Evolutionary conservation across 139 green algal genomes (phyloP), one percentile per base, ranked within the genome.

Genomic region (Picochlorum sp.): DNA sequence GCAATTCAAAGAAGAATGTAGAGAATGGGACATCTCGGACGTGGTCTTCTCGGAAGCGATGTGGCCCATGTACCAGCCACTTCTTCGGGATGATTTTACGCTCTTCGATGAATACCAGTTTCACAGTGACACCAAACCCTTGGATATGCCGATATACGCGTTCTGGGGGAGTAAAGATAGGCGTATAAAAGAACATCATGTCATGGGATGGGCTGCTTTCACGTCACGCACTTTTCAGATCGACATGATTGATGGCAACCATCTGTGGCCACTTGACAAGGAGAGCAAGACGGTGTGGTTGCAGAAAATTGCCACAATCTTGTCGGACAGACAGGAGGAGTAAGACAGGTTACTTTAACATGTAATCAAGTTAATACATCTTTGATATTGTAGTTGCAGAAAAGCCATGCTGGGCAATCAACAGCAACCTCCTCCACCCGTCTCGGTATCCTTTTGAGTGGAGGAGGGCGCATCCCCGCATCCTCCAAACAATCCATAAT

Each of bases 101-200:
- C 38, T 95, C 1, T 95, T 95, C 70, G 88, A 93, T 62, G 70
- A 84, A 66, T 94, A 90, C 41, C 14, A 67, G 18, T 87, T 73
- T 54, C 34, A 26, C 6, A 56, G 56, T 59, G 68, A 54, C 1
- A 58, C 60, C 5, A 1, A 69, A 4, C 49, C 59, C 9, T 80
- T 92, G 49, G 32, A 60, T 24, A 78, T 85, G 18, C 77, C 82
- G 0, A 49, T 92, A 2, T 74, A 62, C 1, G 45, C 69, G 1
- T 94, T 85, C 44, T 85, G 68, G 56, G 85, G 81, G 11, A 75
- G 15, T 20, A 16, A 41, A 2, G 85, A 92, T 66, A 56, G 65
- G 0, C 64, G 76, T 4, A 75, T 92, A 56, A 80, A 56, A 3
- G 3, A 68, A 46, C 14, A 16, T 0, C 84, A 89, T 78, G 81